Evolutionary conservation across 1,284 basidiomycete genomes (phyloP).

Genomic region (Cutaneotrichosporon arboriforme): DNA sequence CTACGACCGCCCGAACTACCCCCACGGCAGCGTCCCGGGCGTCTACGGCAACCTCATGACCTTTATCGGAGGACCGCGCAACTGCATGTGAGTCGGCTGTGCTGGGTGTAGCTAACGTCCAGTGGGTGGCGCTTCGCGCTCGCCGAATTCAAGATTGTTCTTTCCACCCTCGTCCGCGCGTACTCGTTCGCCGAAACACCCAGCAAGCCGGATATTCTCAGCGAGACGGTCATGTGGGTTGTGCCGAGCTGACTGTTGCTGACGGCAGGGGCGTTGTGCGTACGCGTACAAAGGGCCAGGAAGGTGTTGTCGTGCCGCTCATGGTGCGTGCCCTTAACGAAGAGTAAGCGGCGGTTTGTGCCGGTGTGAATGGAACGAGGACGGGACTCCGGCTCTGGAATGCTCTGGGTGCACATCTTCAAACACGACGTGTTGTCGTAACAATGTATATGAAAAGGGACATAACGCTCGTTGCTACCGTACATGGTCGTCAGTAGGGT

Average conservation of each 20-base stretch:
- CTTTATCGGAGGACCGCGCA: constrained; percentile 58
- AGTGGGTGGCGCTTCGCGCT: constrained; percentile 60
- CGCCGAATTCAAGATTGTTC: constrained; percentile 56
- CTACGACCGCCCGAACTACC: constrained; percentile 7
- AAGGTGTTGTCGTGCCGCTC: constrained; percentile 42
- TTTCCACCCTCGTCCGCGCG: constrained; percentile 54
- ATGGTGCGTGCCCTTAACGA: constrained; percentile 19
- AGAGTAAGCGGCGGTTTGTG: background rate
- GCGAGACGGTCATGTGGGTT: constrained; percentile 33
- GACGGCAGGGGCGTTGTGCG: constrained; percentile 24
- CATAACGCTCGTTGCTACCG: too few species aligned
- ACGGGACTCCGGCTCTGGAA: too few species aligned
- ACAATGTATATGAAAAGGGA: too few species aligned
- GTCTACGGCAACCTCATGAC: constrained; percentile 51
- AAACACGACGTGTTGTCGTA: too few species aligned
- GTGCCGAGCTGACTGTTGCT: constrained; percentile 7
- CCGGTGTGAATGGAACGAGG: background rate
- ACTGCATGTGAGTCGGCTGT: constrained; percentile 51
- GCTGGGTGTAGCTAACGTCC: background rate
- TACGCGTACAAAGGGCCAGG: constrained; percentile 22
- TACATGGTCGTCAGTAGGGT: too few species aligned
- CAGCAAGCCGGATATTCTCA: constrained; percentile 24
- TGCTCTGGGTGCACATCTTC: too few species aligned
- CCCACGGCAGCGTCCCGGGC: constrained; percentile 50
- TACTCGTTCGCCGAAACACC: constrained; percentile 55